Percentiles rank a stretch among this genome's conserved stretches.
Evolutionary conservation across 78 protist species (phyloP).

Genomic region (Dictyostelium citrinum): DNA sequence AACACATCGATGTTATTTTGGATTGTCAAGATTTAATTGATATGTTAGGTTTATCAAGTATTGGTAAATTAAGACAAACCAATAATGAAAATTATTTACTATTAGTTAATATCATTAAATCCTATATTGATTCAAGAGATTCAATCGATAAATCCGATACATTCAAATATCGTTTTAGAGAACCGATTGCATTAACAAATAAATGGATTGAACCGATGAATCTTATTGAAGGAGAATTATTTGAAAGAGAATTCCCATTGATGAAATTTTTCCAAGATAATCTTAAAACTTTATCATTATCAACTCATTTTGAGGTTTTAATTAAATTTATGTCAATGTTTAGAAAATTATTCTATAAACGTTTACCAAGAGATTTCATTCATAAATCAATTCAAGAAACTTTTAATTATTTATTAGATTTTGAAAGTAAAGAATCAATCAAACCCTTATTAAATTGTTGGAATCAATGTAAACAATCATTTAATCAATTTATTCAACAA

Average conservation of each 20-base stretch:
- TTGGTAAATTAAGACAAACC: neutral
- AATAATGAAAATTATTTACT: neutral
- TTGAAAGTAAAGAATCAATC: slow-evolving; percentile 29
- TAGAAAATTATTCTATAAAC: neutral
- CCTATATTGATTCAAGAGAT: neutral
- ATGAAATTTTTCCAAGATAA: neutral
- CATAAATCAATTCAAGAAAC: slow-evolving; percentile 10
- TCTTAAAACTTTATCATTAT: neutral
- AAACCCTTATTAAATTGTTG: neutral
- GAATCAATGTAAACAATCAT: slow-evolving; percentile 2
- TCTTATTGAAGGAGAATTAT: neutral
- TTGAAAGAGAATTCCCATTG: neutral
- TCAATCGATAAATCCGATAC: neutral
- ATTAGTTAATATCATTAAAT: neutral
- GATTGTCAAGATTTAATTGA: neutral
- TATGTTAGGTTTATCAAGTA: neutral
- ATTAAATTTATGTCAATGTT: slow-evolving; percentile 15
- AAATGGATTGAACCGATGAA: neutral
- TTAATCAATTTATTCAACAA: neutral
- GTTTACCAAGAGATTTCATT: slow-evolving; percentile 27
- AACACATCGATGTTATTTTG: neutral
- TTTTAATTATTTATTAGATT: slow-evolving; percentile 9
- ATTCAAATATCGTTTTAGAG: neutral
- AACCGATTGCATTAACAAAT: neutral
- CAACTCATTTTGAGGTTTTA: slow-evolving; percentile 3